These are phyloP conservation scores for Emergomyces orientalis DNA, from an alignment of 2,329 filamentous ascomycete genomes.

Conservation along the genomic window DNA sequence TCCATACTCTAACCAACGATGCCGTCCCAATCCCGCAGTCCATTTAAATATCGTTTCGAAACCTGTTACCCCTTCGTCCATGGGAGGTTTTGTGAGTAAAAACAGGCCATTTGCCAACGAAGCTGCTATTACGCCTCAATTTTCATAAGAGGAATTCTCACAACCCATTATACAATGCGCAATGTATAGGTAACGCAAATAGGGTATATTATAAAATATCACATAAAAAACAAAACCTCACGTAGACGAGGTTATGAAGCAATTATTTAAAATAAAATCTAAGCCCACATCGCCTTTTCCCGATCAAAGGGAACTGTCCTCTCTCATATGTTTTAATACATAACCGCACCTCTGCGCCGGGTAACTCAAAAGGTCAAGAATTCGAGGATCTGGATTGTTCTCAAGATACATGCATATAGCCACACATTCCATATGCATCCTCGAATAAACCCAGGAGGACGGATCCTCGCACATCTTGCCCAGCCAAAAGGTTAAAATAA, in stretches of 20 bases:
- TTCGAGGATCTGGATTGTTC: constrained; percentile 21
- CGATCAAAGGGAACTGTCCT: neutral
- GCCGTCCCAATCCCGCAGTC: no score
- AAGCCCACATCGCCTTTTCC: neutral
- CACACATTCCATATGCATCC: constrained; percentile 27
- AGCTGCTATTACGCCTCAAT: neutral
- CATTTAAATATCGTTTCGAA: no score
- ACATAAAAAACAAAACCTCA: neutral
- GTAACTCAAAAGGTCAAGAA: constrained; percentile 25
- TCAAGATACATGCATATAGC: constrained; percentile 33
- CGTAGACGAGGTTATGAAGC: neutral
- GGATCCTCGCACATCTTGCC: constrained; percentile 21
- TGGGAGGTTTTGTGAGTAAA: no score
- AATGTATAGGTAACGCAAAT: no score
- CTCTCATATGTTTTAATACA: constrained; percentile 20
- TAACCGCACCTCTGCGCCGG: constrained; percentile 29
- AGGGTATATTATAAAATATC: no score
- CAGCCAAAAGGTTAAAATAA: constrained; percentile 30
- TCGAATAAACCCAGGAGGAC: constrained; percentile 25
- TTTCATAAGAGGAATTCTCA: neutral
- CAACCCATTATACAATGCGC: neutral
- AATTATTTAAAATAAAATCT: neutral
- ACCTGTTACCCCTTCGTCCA: no score
- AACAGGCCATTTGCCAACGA: no score
- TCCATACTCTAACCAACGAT: no score